phyloP scores from a whole-genome alignment of 1,284 basidiomycete genomes.

The Spongiforma sp. region DNA sequence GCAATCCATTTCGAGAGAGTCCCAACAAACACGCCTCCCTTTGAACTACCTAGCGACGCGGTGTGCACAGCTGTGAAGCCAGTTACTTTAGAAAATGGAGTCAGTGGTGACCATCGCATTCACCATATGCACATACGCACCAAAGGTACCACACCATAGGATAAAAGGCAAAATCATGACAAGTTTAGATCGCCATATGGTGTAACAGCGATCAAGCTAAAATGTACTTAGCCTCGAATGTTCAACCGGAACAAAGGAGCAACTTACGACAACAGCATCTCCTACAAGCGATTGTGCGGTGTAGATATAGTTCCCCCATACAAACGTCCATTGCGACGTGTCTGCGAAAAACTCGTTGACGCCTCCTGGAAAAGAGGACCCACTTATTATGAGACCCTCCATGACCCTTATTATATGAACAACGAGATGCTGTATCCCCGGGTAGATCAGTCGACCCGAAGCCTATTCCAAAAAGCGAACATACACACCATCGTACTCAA shows the following conservation, averaged over 20 bases:
- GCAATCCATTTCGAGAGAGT: conserved; percentile 22
- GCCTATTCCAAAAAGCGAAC: too few relatives aligned
- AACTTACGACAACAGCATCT: conserved; percentile 39
- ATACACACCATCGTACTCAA: conserved; percentile 23
- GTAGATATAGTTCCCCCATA: conserved; percentile 36
- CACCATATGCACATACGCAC: conserved; percentile 12
- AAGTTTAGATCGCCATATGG: conserved; percentile 25
- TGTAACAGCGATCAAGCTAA: conserved; percentile 34
- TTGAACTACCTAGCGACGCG: conserved; percentile 6
- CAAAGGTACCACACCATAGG: conserved; percentile 23
- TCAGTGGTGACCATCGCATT: background rate
- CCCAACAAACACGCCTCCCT: conserved; percentile 15
- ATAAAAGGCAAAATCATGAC: conserved; percentile 25
- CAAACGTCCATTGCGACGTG: conserved; percentile 34
- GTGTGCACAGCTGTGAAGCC: conserved; percentile 20
- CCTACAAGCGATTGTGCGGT: conserved; percentile 40
- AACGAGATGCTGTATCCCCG: conserved; percentile 23
- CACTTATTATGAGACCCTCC: conserved; percentile 15
- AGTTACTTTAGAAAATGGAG: conserved; percentile 21
- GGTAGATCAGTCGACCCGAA: background rate
- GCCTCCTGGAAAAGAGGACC: conserved; percentile 1
- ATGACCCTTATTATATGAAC: conserved; percentile 25
- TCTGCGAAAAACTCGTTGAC: conserved; percentile 23
- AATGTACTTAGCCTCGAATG: conserved; percentile 1
- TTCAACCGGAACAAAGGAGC: background rate